phyloP scores from a whole-genome alignment of 805 yeast genomes.

The Monosporozyma solicola region DNA sequence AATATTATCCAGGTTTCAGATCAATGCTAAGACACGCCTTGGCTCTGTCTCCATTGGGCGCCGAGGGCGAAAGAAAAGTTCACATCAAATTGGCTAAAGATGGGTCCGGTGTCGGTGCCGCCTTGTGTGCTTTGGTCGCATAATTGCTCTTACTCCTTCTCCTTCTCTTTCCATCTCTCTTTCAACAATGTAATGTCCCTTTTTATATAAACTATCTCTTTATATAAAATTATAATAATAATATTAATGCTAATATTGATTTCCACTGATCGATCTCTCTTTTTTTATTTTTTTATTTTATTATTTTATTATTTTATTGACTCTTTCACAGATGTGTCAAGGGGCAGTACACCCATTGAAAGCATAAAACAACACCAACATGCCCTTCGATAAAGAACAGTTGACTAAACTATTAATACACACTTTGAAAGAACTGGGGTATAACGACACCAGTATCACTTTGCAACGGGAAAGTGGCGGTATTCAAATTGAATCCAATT shows the following conservation, averaged over 20 bases:
- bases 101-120: constrained; percentile 97
- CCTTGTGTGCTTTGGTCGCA: constrained; percentile 65
- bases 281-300: neutral
- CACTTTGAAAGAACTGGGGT: constrained; percentile 43
- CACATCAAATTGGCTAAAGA: constrained; percentile 81
- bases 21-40: constrained; percentile 73
- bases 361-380: neutral
- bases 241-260: too few species aligned
- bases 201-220: neutral
- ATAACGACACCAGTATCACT: constrained; percentile 30
- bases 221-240: too few species aligned
- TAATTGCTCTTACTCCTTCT: constrained; percentile 1
- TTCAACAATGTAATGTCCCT: too few species aligned
- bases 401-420: constrained; percentile 43
- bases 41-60: constrained; percentile 57
- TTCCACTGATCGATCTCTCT: neutral
- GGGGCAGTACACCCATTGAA: neutral
- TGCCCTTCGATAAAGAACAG: constrained; percentile 26
- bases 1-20: constrained; percentile 86
- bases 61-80: constrained; percentile 64
- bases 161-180: too few species aligned
- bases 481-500: constrained; percentile 34
- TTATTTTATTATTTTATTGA: too few species aligned
- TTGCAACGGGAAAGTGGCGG: constrained; percentile 37
- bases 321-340: neutral